These are phyloP conservation scores for Suhomyces kilbournensis DNA, from an alignment of 805 yeast genomes.

Conservation along the genomic window DNA sequence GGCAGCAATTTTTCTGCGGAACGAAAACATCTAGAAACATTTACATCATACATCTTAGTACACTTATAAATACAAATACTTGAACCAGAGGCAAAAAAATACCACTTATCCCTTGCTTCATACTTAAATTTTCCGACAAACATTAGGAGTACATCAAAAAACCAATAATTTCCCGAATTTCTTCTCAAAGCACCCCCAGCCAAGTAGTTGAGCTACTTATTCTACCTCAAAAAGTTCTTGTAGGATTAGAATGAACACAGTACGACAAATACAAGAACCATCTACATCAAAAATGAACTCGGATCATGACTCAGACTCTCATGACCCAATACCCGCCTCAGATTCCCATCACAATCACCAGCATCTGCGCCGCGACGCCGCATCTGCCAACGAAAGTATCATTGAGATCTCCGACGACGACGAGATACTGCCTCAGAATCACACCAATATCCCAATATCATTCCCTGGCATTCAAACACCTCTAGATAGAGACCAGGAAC, in stretches of 20 bases:
- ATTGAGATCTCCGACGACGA: slow-evolving; percentile 8
- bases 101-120: neutral
- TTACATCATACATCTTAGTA: neutral
- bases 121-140: neutral
- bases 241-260: neutral
- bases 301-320: neutral
- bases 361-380: neutral
- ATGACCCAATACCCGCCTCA: neutral
- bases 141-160: neutral
- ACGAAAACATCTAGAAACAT: neutral
- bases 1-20: neutral
- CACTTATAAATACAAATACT: neutral
- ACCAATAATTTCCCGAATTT: neutral
- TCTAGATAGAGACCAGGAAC: neutral
- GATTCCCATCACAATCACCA: neutral
- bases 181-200: neutral
- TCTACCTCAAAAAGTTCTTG: neutral
- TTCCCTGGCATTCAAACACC: neutral
- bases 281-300: neutral
- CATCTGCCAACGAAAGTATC: neutral
- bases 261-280: neutral
- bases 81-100: neutral
- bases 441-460: neutral
- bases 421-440: neutral
- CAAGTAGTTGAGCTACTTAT: neutral